phyloP scores from a whole-genome alignment of 805 yeast genomes.

The Suhomyces emberorum region DNA sequence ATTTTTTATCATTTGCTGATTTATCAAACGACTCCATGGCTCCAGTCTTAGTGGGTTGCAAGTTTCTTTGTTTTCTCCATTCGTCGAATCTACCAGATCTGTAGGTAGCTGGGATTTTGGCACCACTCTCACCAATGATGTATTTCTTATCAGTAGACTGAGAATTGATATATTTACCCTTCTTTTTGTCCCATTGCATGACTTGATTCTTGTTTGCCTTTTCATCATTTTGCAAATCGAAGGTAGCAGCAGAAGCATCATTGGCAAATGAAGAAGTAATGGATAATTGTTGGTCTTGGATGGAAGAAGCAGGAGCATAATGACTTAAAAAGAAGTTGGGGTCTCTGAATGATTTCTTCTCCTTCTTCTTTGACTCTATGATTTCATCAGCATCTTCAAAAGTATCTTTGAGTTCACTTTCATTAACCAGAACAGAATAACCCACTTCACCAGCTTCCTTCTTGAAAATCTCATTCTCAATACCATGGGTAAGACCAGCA shows the following conservation, averaged over 20 bases:
- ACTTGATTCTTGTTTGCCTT: conserved; percentile 67
- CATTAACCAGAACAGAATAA: conserved; percentile 35
- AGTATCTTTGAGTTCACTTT: conserved; percentile 44
- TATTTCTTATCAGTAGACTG: conserved; percentile 79
- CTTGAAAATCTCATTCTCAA: conserved; percentile 70
- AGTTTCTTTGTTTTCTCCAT: conserved; percentile 76
- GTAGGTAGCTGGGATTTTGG: conserved; percentile 84
- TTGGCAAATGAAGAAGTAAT: conserved; percentile 63
- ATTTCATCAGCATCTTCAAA: conserved; percentile 53
- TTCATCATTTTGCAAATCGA: conserved; percentile 78
- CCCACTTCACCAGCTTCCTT: conserved; percentile 50
- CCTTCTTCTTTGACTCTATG: conserved; percentile 27
- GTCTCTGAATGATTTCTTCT: conserved; percentile 62
- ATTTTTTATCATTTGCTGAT: conserved; percentile 36
- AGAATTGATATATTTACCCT: conserved; percentile 81
- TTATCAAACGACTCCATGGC: conserved; percentile 42
- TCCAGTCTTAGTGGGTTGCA: conserved; percentile 53
- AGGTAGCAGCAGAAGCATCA: conserved; percentile 82
- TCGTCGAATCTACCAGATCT: conserved; percentile 88
- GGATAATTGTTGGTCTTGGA: conserved; percentile 77
- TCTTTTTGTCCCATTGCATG: conserved; percentile 90
- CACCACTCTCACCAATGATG: conserved; percentile 94
- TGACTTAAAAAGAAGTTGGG: conserved; percentile 80
- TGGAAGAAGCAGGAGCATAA: conserved; percentile 75
- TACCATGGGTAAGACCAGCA: conserved; percentile 68